These are phyloP conservation scores for Moelleriella libera DNA, from an alignment of 2,329 filamentous ascomycete genomes.

Conservation along the genomic window DNA sequence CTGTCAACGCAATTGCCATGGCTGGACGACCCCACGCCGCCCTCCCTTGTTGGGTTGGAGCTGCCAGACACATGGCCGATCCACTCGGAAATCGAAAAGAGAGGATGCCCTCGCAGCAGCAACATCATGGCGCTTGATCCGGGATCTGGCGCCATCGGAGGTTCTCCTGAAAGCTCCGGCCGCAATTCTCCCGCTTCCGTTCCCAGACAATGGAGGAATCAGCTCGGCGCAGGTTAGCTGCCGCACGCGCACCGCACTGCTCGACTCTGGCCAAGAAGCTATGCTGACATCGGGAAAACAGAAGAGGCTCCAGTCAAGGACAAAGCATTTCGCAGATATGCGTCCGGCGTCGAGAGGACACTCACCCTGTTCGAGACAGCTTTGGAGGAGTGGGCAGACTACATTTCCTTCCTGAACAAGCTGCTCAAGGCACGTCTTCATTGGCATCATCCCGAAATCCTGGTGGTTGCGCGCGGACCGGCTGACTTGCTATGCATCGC, in stretches of 20 bases:
- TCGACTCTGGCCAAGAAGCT: background rate
- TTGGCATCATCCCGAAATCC: background rate
- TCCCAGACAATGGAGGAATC: constrained; percentile 62
- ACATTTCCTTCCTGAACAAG: constrained; percentile 89
- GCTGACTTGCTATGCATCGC: background rate
- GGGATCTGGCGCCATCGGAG: constrained; percentile 38
- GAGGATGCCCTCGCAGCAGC: constrained; percentile 7
- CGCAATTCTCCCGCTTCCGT: constrained; percentile 61
- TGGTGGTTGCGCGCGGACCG: too few relatives aligned
- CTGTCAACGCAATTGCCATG: background rate
- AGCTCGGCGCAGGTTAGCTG: constrained; percentile 58
- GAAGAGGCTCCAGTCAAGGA: constrained; percentile 45
- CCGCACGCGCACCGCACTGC: background rate
- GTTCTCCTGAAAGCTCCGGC: constrained; percentile 73
- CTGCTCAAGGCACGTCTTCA: constrained; percentile 58
- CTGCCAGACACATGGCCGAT: background rate
- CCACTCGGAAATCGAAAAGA: background rate
- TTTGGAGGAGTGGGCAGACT: constrained; percentile 97
- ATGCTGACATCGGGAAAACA: constrained; percentile 10
- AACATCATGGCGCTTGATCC: constrained; percentile 50
- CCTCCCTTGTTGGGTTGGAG: constrained; percentile 1
- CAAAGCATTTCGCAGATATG: constrained; percentile 75
- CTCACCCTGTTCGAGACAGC: constrained; percentile 83
- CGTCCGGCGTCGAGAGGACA: constrained; percentile 72
- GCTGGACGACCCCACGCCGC: constrained; percentile 1